phyloP scores from a whole-genome alignment of 2,329 filamentous ascomycete species.

The Tricladium varicosporioides region DNA sequence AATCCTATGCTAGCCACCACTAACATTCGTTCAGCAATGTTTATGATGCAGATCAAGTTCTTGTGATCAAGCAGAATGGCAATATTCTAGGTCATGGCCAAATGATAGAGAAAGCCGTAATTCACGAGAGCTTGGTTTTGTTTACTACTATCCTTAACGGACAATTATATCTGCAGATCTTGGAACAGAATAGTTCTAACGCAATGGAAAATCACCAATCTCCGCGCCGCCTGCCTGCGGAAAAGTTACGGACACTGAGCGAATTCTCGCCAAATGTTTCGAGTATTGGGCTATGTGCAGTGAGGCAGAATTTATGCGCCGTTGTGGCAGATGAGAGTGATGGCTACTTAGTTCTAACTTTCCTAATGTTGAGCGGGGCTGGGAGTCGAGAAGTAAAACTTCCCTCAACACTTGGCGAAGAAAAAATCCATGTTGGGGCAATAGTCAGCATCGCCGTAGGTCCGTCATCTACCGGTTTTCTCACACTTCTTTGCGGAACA shows the following conservation, averaged over 20 bases:
- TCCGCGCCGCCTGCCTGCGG: background rate
- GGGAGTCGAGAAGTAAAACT: conserved; percentile 12
- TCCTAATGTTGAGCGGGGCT: conserved; percentile 17
- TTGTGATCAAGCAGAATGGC: conserved; percentile 8
- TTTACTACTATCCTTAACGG: conserved; percentile 24
- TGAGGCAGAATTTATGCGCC: conserved; percentile 12
- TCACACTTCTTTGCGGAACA: conserved; percentile 31
- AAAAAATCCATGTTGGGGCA: conserved; percentile 16
- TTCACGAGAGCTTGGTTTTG: conserved; percentile 22
- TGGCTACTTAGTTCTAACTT: conserved; percentile 16
- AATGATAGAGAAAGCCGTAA: conserved; percentile 25
- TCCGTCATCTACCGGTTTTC: background rate
- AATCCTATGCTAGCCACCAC: background rate
- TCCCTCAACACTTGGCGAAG: conserved; percentile 1
- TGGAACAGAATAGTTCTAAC: conserved; percentile 10
- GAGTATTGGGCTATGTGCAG: conserved; percentile 15
- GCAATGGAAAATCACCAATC: conserved; percentile 14
- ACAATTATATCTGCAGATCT: conserved; percentile 18
- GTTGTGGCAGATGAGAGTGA: conserved; percentile 22
- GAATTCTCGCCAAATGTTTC: conserved; percentile 19
- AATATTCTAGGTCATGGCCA: conserved; percentile 8
- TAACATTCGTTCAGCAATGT: conserved; percentile 15
- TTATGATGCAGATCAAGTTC: conserved; percentile 14
- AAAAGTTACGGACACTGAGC: conserved; percentile 16
- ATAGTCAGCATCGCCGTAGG: conserved; percentile 28